Base-by-base conservation (phyloP, 1,284 basidiomycete genomes). In the Sporisorium scitamineum region DNA sequence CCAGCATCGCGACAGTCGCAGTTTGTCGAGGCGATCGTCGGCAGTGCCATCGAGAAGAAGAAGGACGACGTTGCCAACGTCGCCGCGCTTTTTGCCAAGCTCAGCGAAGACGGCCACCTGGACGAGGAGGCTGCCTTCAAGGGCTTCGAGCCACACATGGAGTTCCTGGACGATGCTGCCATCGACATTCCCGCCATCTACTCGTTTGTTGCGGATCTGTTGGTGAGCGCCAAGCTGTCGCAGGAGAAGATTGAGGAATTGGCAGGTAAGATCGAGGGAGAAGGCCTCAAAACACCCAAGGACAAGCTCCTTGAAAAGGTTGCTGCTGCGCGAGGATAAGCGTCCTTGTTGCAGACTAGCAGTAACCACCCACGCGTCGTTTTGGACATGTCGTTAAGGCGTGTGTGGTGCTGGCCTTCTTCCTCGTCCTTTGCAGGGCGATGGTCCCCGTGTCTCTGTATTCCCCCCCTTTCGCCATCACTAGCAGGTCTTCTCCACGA, bases 181-280 rank as follows among this genome's bases (percentile, higher is more conserved):
- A 92, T 95, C 80, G 94, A 97, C 85, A 93, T 92, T 67, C 95
- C 95, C 5, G 92, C 92, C 83, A 94, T 94, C 0, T 91, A 92
- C 87, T 87, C 89, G 68, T 89, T 91, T 57, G 91, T 94, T 84
- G 93, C 91, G 10, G 88, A 80, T 51, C 70, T 84, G 27, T 54
- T 84, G 50, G 76, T 81, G 48, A 51, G 61, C 45, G 62, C 70
- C 22, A 70, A 74, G 47, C 42, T 83, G 60, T 66, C 76, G 24
- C 75, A 77, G 54, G 79, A 76, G 26, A 79, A 76, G 73, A 80
- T 85, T 56, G 81, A 82, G 61, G 53, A 76, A 67, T 63, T 85
- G 50, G 81, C 78, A 32, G 74, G 78, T 32, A 78, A 71, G 61
- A 83, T 85, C 39, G 79, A 73, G 62, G 82, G 82, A 61, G 82